Evolutionary conservation across 352 stramenopile species (phyloP), one percentile per base, ranked within the genome.

Genomic region (Phytopythium montanum): DNA sequence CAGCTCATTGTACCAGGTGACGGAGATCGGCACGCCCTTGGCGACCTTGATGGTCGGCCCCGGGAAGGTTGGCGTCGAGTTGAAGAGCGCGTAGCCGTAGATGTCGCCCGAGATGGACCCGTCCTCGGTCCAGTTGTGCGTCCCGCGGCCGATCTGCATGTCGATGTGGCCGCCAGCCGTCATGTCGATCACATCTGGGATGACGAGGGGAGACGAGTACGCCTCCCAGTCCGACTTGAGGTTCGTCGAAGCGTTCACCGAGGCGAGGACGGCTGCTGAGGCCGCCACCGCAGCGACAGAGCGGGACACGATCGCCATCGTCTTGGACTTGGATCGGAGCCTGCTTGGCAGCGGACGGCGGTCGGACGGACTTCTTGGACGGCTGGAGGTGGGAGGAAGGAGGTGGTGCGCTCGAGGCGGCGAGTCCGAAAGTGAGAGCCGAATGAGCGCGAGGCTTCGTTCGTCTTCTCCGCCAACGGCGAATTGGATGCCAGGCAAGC

Each of bases 1-100:
- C 7, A 90, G 57, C 54, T 73, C 60, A 48, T 90, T 90, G 55
- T 70, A 83, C 75, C 75, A 85, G 2, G 65, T 75, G 0, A 85
- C 70, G 1, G 62, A 67, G 59, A 83, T 81, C 23, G 70, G 68
- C 23, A 81, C 66, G 14, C 67, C 68, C 42, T 51, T 57, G 46
- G 72, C 70, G 41, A 83, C 75, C 59, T 81, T 75, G 56, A 85
- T 73, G 5, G 75, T 85, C 28, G 75, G 75, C 5, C 73, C 75
- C 12, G 75, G 73, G 39, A 79, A 76, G 42, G 73, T 81, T 26
- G 70, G 56, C 14, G 73, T 79, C 8, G 59, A 44, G 54, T 79
- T 81, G 45, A 48, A 49, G 26, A 70, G 61, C 25, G 63, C 75
- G 38, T 85, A 83, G 51, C 75, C 75, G 36, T 77, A 85, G 34